Evolutionary conservation across 2,329 filamentous ascomycete genomes (phyloP).

Genomic region (Penicillium thymicola): DNA sequence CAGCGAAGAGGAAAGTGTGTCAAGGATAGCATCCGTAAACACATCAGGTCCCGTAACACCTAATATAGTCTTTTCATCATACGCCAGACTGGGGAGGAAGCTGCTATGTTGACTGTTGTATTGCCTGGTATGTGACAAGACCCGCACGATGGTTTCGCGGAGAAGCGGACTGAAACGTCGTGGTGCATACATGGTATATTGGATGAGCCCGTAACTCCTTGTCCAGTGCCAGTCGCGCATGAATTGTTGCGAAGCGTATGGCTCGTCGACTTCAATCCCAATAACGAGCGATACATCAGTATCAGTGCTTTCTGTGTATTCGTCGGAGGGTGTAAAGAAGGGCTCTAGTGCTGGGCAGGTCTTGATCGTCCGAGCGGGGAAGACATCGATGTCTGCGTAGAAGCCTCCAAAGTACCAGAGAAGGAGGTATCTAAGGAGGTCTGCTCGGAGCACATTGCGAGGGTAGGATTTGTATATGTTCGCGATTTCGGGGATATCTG

Average conservation of each 20-base stretch:
- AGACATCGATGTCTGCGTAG: conserved; percentile 36
- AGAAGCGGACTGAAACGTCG: conserved; percentile 35
- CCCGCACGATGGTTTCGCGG: conserved; percentile 30
- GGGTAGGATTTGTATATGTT: background rate
- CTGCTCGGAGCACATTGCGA: conserved; percentile 45
- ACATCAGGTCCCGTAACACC: conserved; percentile 35
- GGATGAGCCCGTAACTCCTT: conserved; percentile 33
- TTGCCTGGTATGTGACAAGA: conserved; percentile 30
- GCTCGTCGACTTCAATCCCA: conserved; percentile 36
- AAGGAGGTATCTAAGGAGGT: conserved; percentile 42
- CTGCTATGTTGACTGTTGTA: conserved; percentile 19
- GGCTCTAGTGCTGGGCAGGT: conserved; percentile 25
- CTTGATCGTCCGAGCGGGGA: conserved; percentile 28
- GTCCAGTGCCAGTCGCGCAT: conserved; percentile 37
- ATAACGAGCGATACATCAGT: conserved; percentile 32
- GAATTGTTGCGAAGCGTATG: conserved; percentile 29
- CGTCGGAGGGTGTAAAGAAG: background rate
- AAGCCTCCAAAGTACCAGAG: conserved; percentile 38
- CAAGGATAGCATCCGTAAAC: conserved; percentile 35
- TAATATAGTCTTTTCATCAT: conserved; percentile 29
- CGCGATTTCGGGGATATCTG: background rate
- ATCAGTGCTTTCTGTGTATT: background rate
- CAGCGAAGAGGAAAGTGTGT: conserved; percentile 28
- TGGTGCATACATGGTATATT: conserved; percentile 37
- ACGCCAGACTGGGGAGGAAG: conserved; percentile 7